phyloP scores from a whole-genome alignment of 305 asterid species.

The Withania somnifera region DNA sequence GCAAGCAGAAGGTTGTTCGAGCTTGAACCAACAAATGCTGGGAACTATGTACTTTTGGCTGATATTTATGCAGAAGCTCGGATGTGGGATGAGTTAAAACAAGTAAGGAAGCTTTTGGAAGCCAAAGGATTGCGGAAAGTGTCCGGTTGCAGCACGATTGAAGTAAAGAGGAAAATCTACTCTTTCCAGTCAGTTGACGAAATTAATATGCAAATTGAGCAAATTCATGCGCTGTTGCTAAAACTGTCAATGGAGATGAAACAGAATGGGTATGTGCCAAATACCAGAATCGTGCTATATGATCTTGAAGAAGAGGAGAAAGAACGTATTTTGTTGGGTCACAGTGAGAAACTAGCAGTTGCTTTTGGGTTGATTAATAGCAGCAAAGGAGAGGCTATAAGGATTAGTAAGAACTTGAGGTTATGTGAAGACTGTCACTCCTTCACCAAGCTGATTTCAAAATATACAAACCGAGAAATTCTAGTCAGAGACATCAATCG shows the following conservation, averaged over 20 bases:
- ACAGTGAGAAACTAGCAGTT: constrained; percentile 83
- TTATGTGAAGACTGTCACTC: constrained; percentile 85
- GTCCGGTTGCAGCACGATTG: constrained; percentile 89
- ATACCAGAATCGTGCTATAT: constrained; percentile 55
- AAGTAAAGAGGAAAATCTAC: constrained; percentile 46
- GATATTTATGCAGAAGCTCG: constrained; percentile 73
- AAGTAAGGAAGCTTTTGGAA: constrained; percentile 57
- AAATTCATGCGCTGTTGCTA: constrained; percentile 51
- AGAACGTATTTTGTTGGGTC: constrained; percentile 65
- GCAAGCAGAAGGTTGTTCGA: constrained; percentile 68
- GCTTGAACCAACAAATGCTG: constrained; percentile 85
- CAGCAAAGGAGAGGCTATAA: constrained; percentile 60
- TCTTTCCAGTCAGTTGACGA: constrained; percentile 56
- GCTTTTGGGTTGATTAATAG: constrained; percentile 73
- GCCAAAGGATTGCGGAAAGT: constrained; percentile 64
- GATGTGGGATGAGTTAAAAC: constrained; percentile 82
- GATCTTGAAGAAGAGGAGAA: constrained; percentile 70
- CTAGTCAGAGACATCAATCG: constrained; percentile 74
- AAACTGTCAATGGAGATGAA: constrained; percentile 61
- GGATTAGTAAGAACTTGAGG: constrained; percentile 82
- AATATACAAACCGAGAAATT: constrained; percentile 48
- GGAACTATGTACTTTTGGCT: constrained; percentile 88
- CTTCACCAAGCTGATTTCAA: constrained; percentile 63
- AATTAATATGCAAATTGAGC: constrained; percentile 70
- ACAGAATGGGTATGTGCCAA: constrained; percentile 67